phyloP scores from a whole-genome alignment of 2,329 filamentous ascomycete species.

The Colletotrichum horii region DNA sequence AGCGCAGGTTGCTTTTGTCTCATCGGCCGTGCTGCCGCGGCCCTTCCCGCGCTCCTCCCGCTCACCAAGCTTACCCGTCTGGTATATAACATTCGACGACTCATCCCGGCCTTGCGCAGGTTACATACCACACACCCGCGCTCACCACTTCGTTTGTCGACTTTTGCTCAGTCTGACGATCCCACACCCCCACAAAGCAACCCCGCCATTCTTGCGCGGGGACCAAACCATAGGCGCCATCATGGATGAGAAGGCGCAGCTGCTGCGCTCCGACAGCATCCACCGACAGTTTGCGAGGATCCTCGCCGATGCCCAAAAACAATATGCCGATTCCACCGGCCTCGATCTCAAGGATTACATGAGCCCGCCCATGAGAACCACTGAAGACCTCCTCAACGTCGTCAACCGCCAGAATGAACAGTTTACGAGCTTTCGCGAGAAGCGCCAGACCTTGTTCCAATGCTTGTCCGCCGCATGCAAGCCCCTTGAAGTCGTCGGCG shows the following conservation, averaged over 20 bases:
- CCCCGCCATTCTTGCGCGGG: background rate
- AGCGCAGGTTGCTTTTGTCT: background rate
- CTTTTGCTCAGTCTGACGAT: background rate
- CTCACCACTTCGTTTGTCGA: background rate
- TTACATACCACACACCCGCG: background rate
- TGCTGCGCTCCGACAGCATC: slow-evolving; percentile 16
- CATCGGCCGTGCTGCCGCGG: background rate
- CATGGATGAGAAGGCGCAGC: slow-evolving; percentile 9
- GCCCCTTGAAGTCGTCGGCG: slow-evolving; percentile 45
- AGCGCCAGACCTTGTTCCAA: slow-evolving; percentile 37
- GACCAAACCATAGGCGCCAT: background rate
- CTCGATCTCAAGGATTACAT: slow-evolving; percentile 35
- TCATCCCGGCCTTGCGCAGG: background rate
- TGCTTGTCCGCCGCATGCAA: slow-evolving; percentile 33
- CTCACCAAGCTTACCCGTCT: background rate
- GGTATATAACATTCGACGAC: background rate
- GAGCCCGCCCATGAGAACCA: slow-evolving; percentile 34
- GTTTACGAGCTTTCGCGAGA: slow-evolving; percentile 42
- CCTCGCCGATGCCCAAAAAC: slow-evolving; percentile 37
- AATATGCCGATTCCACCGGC: slow-evolving; percentile 33
- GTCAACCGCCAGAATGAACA: slow-evolving; percentile 39
- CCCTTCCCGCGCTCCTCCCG: slow-evolving; percentile 10
- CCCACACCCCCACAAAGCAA: background rate
- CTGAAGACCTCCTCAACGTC: slow-evolving; percentile 35
- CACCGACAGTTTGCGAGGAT: slow-evolving; percentile 29